A percentile compares a stretch with the other conserved stretches of the same genome.
phyloP scores from a whole-genome alignment of 306 rosid genomes.

The Lathyrus oleraceus region DNA sequence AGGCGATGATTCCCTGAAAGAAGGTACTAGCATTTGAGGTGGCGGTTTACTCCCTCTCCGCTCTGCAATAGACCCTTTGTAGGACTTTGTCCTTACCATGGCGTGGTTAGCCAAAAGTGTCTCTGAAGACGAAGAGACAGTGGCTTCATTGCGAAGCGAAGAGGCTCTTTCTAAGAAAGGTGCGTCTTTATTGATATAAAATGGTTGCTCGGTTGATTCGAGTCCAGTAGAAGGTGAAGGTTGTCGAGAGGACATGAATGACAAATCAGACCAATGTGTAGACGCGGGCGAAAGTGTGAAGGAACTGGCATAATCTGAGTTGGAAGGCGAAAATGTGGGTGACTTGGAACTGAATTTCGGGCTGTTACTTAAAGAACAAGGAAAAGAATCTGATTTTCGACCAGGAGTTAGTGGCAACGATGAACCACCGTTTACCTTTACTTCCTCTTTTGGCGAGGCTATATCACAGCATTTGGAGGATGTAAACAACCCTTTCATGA shows the following conservation, averaged over 20 bases:
- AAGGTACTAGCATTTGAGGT: constrained; percentile 69
- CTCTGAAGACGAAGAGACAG: constrained; percentile 44
- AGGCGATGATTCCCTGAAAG: constrained; percentile 54
- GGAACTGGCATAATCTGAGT: constrained; percentile 77
- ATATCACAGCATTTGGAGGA: constrained; percentile 50
- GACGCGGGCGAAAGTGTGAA: constrained; percentile 84
- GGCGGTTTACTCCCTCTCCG: constrained; percentile 91
- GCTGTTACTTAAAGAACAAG: constrained; percentile 51
- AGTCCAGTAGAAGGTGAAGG: constrained; percentile 82
- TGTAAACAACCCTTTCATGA: constrained; percentile 59
- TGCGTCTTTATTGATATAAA: constrained; percentile 27
- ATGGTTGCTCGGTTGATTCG: constrained; percentile 60
- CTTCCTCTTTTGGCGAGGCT: constrained; percentile 36
- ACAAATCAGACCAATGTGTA: constrained; percentile 84
- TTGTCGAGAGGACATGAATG: constrained; percentile 63
- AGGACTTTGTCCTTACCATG: constrained; percentile 35
- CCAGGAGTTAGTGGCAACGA: constrained; percentile 50
- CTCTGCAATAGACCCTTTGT: constrained; percentile 68
- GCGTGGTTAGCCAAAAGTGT: constrained; percentile 39
- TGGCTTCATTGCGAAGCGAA: constrained; percentile 46
- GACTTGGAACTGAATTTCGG: constrained; percentile 62
- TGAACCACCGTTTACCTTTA: constrained; percentile 39
- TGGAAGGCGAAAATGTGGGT: constrained; percentile 75
- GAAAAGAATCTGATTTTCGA: constrained; percentile 57
- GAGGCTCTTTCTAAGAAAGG: constrained; percentile 47